These are phyloP conservation scores for Chrysanthemum lavandulifolium DNA, from an alignment of 129 eudicot genomes.

Conservation along the genomic window DNA sequence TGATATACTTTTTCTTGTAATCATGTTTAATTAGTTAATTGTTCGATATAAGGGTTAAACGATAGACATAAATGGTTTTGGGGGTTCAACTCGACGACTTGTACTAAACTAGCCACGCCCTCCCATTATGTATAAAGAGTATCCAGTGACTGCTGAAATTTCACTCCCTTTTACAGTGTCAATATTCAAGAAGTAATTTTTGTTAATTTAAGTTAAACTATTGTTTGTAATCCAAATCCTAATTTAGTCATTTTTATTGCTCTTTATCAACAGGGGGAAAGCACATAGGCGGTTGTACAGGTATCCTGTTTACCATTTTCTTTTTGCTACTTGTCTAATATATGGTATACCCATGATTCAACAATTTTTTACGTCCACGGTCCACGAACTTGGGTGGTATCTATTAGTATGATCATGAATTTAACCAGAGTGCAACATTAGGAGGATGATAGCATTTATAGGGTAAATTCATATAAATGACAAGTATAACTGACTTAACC, in stretches of 20 bases:
- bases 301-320: conserved; percentile 35
- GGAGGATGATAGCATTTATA: neutral
- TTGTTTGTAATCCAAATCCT: neutral
- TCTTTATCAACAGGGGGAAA: conserved; percentile 65
- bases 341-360: neutral
- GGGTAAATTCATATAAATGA: neutral
- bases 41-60: too few relatives aligned
- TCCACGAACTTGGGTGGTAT: too few relatives aligned
- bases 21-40: too few relatives aligned
- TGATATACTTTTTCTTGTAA: too few relatives aligned
- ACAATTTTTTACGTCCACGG: neutral
- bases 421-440: neutral
- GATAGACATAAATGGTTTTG: too few relatives aligned
- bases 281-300: conserved; percentile 95
- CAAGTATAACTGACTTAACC: neutral
- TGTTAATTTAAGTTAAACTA: neutral
- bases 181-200: neutral
- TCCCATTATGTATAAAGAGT: neutral
- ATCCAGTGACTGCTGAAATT: neutral
- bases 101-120: too few relatives aligned
- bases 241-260: conserved; percentile 6
- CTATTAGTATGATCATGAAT: neutral
- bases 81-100: too few relatives aligned
- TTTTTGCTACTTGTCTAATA: neutral
- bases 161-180: neutral